Evolutionary conservation across 768 basidiomycete species (phyloP).

Genomic region (Amanita muscaria): DNA sequence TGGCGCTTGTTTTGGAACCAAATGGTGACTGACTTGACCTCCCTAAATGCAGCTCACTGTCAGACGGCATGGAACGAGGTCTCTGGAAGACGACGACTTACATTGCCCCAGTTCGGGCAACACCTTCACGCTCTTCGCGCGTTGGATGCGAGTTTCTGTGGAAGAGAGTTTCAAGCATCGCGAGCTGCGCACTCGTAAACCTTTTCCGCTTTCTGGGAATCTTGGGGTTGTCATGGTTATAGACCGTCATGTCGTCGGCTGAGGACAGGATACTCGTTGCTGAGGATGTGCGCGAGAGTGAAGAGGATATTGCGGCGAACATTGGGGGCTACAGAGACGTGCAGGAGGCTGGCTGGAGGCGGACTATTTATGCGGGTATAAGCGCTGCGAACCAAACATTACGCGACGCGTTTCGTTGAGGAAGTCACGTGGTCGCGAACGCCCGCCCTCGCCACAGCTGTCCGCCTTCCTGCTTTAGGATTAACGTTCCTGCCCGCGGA

Average conservation of each 20-base stretch:
- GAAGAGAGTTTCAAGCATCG: conserved; percentile 65
- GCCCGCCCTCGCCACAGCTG: neutral
- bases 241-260: conserved; percentile 29
- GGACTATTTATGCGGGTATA: conserved; percentile 17
- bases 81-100: conserved; percentile 26
- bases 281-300: conserved; percentile 48
- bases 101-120: conserved; percentile 57
- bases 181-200: conserved; percentile 59
- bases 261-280: conserved; percentile 49
- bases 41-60: conserved; percentile 30
- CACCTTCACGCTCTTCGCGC: conserved; percentile 59
- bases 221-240: conserved; percentile 23
- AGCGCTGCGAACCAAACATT: conserved; percentile 9
- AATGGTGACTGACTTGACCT: conserved; percentile 63
- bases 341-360: conserved; percentile 1
- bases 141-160: conserved; percentile 67
- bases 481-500: conserved; percentile 5
- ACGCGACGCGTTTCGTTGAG: conserved; percentile 10
- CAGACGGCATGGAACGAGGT: conserved; percentile 12
- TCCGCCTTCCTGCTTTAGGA: neutral
- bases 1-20: conserved; percentile 84
- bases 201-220: conserved; percentile 60
- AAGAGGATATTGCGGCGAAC: conserved; percentile 9
- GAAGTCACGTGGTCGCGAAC: conserved; percentile 7
- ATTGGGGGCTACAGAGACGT: conserved; percentile 7